Percentiles rank a stretch among this genome's conserved stretches.
phyloP scores from a whole-genome alignment of 2,329 filamentous ascomycete genomes.

The Penicillium thymicola region DNA sequence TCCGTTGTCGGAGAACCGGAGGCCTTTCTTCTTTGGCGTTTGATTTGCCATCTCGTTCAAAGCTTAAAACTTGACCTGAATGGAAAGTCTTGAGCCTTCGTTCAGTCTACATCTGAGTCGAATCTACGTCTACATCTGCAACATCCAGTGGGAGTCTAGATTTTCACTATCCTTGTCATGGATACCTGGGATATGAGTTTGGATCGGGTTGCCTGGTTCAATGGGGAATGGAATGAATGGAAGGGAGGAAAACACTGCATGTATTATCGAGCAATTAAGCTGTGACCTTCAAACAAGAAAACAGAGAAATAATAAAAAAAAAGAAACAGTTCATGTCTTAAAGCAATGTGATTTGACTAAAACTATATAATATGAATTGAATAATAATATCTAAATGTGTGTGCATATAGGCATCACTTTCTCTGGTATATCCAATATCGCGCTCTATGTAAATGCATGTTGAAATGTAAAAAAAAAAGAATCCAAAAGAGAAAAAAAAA shows the following conservation, averaged over 20 bases:
- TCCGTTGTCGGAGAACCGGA: slow-evolving; percentile 7
- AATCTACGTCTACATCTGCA: not conserved
- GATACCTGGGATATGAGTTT: not conserved
- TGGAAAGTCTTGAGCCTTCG: not conserved
- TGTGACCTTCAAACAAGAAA: not conserved
- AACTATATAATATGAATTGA: not conserved
- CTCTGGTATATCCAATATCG: not conserved
- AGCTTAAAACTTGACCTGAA: not conserved
- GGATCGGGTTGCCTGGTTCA: not conserved
- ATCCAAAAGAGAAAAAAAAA: not conserved
- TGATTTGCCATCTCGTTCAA: not conserved
- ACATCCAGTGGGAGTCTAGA: not conserved
- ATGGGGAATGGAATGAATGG: not conserved
- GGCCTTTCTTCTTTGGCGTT: slow-evolving; percentile 5
- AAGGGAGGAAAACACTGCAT: not conserved
- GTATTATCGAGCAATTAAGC: not conserved
- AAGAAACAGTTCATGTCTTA: not conserved
- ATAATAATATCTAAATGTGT: not conserved
- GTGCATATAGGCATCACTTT: not conserved
- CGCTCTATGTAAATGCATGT: slow-evolving; percentile 24
- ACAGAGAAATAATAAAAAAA: not conserved
- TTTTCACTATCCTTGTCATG: not conserved
- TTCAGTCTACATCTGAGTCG: not conserved
- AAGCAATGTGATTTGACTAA: not conserved
- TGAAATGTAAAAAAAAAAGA: not conserved